These are phyloP conservation scores for Aspergillus unguis DNA, from an alignment of 2,329 filamentous ascomycete genomes.

Conservation along the genomic window DNA sequence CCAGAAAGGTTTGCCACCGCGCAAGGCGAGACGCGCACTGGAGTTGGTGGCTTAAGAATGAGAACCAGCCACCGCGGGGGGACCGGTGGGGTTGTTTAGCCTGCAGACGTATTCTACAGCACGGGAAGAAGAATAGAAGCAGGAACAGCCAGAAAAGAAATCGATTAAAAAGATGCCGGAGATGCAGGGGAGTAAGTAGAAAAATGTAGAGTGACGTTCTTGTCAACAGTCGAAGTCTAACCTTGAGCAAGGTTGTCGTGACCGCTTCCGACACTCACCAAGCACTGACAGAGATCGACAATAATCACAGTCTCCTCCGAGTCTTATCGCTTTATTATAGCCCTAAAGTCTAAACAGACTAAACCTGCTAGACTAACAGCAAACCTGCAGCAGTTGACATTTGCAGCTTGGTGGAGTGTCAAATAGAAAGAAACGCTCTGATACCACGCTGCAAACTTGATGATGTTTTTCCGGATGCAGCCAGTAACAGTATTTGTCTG, in stretches of 20 bases:
- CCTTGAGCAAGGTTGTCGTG: constrained; percentile 3
- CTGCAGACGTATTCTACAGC: background rate
- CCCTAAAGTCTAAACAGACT: background rate
- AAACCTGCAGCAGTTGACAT: background rate
- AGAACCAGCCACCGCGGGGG: constrained; percentile 20
- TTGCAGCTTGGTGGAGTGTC: background rate
- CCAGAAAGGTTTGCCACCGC: constrained; percentile 31
- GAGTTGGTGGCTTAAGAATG: constrained; percentile 14
- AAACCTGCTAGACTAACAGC: background rate
- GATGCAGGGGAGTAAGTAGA: background rate
- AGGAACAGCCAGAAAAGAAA: background rate
- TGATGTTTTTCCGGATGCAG: constrained; percentile 16
- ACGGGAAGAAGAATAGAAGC: background rate
- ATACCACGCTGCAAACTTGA: constrained; percentile 7
- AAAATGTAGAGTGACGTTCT: constrained; percentile 1
- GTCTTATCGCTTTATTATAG: constrained; percentile 7
- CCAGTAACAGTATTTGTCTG: background rate
- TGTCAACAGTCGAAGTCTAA: background rate
- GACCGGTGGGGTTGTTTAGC: background rate
- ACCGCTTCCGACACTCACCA: constrained; percentile 17
- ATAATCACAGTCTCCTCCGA: background rate
- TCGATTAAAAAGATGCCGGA: background rate
- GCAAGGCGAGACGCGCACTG: constrained; percentile 20
- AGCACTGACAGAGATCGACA: constrained; percentile 1
- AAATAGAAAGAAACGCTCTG: background rate